Evolutionary conservation across 1,284 basidiomycete species (phyloP), one percentile per base, ranked within the genome.

Genomic region (Lentinula novae-zelandiae): DNA sequence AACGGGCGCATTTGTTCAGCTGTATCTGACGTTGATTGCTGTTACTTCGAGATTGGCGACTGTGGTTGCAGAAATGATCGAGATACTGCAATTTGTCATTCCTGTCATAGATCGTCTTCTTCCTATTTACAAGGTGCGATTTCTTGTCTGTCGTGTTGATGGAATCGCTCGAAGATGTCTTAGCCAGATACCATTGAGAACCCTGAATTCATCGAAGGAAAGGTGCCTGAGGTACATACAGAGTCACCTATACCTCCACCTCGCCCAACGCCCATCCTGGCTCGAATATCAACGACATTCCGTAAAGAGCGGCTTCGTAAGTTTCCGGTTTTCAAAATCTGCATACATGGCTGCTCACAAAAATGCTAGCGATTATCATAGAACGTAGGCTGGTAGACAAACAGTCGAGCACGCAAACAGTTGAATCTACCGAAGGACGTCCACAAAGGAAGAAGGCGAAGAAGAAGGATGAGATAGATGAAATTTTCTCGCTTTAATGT

Each of bases 1-100:
- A 68, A 81, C 82, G 0, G 89, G 86, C 13, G 85, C 87, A 17
- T 92, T 92, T 67, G 73, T 89, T 3, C 86, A 89, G 63, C 68
- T 90, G 9, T 74, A 87, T 12, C 68, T 92, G 36, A 76, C 82
- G 2, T 75, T 92, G 39, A 74, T 78, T 20, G 85, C 84, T 7
- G 79, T 90, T 50, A 75, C 79, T 40, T 86, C 87, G 1, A 80
- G 90, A 60, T 71, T 89, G 65, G 74, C 74, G 38, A 67, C 71
- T 1, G 67, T 90, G n/a, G 69, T 78, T 15, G 68, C 70, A 38
- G 82, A 85, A 58, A 62, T 87, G 2, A 66, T 70, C 2, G 72
- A 78, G 13, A 69, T 69, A 44, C 63, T 85, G 2, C 68, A 72
- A 13, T 62, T 65, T 0, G 60, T 36, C 55, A 64, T 34, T 15